Percentiles rank a stretch among this genome's conserved stretches.
These are phyloP conservation scores for Fragilariopsis cylindrus DNA, from an alignment of 108 stramenopile species.

Conservation along the genomic window DNA sequence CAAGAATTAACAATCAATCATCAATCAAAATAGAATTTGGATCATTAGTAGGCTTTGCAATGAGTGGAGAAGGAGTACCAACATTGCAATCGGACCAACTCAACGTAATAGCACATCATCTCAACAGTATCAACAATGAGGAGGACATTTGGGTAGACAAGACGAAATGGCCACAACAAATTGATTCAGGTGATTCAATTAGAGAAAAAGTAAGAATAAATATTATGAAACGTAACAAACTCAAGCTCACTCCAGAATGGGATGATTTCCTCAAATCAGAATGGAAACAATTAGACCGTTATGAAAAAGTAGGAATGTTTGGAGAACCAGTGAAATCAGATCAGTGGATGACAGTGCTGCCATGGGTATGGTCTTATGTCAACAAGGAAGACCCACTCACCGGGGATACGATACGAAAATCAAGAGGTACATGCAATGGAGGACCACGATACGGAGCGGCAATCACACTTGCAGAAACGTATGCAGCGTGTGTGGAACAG, in stretches of 20 bases:
- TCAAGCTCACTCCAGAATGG: constrained; percentile 4
- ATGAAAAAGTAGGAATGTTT: neutral
- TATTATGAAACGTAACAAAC: constrained; percentile 9
- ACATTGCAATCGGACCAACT: neutral
- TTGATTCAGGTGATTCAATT: neutral
- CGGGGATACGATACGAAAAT: neutral
- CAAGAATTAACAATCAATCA: too few relatives aligned
- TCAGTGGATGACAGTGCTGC: neutral
- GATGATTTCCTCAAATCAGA: too few relatives aligned
- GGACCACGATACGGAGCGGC: neutral
- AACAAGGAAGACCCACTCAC: constrained; percentile 4
- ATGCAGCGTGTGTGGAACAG: constrained; percentile 36
- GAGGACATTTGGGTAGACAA: neutral
- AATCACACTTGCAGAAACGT: neutral
- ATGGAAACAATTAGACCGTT: too few relatives aligned
- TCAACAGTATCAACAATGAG: neutral
- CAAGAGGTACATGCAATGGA: constrained; percentile 22
- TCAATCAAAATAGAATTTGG: neutral
- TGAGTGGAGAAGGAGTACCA: constrained; percentile 15
- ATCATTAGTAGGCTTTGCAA: neutral
- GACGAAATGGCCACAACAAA: neutral
- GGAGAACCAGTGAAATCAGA: neutral
- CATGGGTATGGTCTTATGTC: constrained; percentile 20
- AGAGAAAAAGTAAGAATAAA: neutral
- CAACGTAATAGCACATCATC: constrained; percentile 13